phyloP scores from a whole-genome alignment of 2,329 filamentous ascomycete species.

The Periconia sp. region DNA sequence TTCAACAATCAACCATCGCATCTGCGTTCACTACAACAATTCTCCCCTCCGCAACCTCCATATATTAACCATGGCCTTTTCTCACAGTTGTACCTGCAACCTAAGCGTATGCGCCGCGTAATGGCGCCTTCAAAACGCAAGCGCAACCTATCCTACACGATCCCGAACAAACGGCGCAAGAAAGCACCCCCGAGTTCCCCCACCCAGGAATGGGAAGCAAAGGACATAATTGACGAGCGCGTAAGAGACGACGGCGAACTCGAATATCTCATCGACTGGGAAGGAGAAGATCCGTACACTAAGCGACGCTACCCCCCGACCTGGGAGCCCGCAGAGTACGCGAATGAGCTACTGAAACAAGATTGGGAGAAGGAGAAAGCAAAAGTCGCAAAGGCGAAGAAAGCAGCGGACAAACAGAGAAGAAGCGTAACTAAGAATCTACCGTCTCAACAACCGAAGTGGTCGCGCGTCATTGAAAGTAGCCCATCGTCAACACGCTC shows the following conservation, averaged over 20 bases:
- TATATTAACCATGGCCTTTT: slow-evolving; percentile 28
- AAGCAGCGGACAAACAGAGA: not conserved
- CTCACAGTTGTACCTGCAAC: slow-evolving; percentile 1
- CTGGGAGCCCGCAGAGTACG: slow-evolving; percentile 62
- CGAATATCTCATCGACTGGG: slow-evolving; percentile 64
- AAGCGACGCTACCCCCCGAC: slow-evolving; percentile 56
- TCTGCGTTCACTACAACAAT: not conserved
- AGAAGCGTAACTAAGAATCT: not conserved
- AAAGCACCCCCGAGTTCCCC: slow-evolving; percentile 13
- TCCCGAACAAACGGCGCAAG: slow-evolving; percentile 23
- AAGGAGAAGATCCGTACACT: slow-evolving; percentile 54
- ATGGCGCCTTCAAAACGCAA: slow-evolving; percentile 36
- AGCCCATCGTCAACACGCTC: slow-evolving; percentile 12
- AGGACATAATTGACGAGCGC: slow-evolving; percentile 23
- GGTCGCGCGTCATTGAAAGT: slow-evolving; percentile 21
- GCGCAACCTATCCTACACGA: slow-evolving; percentile 15
- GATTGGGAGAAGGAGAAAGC: slow-evolving; percentile 29
- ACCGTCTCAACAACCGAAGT: not conserved
- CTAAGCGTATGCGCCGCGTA: slow-evolving; percentile 26
- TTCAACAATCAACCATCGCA: no score
- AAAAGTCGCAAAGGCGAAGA: slow-evolving; percentile 1
- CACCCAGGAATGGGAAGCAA: slow-evolving; percentile 13
- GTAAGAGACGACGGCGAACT: slow-evolving; percentile 29
- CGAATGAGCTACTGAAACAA: slow-evolving; percentile 41
- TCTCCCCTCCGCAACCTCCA: not conserved